Conservation (phyloP, 169 alveolate genomes). For the Sarcocystis neurona region DNA sequence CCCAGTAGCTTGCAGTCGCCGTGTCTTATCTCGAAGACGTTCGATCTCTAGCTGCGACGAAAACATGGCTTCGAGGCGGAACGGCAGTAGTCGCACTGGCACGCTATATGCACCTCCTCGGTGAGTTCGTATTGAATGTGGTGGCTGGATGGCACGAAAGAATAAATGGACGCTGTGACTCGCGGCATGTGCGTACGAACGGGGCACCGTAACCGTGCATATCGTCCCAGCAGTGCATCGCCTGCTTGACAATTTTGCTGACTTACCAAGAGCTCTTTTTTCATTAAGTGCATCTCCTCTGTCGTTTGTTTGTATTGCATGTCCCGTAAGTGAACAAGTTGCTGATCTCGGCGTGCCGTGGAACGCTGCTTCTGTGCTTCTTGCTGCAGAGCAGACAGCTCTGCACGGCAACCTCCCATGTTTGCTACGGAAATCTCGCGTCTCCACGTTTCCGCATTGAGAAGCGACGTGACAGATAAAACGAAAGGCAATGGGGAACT, state of each 20-base stretch:
- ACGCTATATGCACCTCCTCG: no score
- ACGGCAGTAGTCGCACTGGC: no score
- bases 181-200: no score
- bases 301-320: not conserved
- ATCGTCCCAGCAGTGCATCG: no score
- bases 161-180: no score
- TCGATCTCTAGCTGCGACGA: constrained; percentile 48
- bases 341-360: not conserved
- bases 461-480: not conserved
- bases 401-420: not conserved
- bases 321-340: not conserved
- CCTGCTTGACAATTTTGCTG: no score
- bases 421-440: not conserved
- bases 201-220: no score
- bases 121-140: no score
- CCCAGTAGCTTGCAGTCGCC: constrained; percentile 58
- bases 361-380: not conserved
- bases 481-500: not conserved
- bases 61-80: not conserved
- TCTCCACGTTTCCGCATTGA: not conserved
- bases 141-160: no score
- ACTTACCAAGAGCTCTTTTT: not conserved
- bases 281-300: not conserved
- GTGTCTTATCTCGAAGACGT: constrained; percentile 42
- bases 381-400: not conserved